Conservation (phyloP, 495 filamentous ascomycete genomes). For the Aspergillus coremiiformis region DNA sequence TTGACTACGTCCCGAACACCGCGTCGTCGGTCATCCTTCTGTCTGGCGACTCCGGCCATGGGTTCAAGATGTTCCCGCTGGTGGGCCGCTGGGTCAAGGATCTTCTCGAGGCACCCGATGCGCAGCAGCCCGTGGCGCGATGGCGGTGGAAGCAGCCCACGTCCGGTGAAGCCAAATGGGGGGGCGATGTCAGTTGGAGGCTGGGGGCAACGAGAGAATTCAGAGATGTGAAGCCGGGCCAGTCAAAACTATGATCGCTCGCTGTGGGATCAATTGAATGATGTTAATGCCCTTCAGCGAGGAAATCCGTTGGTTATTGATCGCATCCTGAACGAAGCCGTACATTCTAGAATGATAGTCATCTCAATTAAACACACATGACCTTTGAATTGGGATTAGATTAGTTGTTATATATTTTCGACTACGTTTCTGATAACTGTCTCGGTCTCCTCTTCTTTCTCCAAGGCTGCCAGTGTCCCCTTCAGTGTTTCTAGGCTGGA, state of each 20-base stretch:
- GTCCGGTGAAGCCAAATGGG: slow-evolving; percentile 24
- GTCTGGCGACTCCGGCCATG: slow-evolving; percentile 48
- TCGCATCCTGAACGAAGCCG: too few species aligned
- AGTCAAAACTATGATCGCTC: slow-evolving; percentile 21
- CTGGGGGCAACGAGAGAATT: slow-evolving; percentile 32
- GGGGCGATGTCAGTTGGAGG: slow-evolving; percentile 35
- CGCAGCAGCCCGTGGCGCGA: slow-evolving; percentile 25
- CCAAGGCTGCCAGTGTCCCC: too few species aligned
- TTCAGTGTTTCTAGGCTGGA: too few species aligned
- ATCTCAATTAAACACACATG: too few species aligned
- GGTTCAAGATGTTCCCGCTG: slow-evolving; percentile 52
- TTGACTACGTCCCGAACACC: slow-evolving; percentile 46
- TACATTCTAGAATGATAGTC: too few species aligned
- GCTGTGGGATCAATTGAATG: too few species aligned
- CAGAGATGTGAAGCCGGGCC: slow-evolving; percentile 15
- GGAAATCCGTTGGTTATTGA: neutral
- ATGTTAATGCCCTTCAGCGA: neutral
- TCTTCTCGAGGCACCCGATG: slow-evolving; percentile 24
- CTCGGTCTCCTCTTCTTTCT: too few species aligned
- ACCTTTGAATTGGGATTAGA: too few species aligned
- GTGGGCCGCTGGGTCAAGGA: slow-evolving; percentile 41
- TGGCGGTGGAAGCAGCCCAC: slow-evolving; percentile 39
- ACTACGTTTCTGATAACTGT: too few species aligned
- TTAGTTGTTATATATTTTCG: too few species aligned
- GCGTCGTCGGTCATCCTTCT: slow-evolving; percentile 36